Conservation (phyloP, 768 basidiomycete genomes). For the Suillus paluster region DNA sequence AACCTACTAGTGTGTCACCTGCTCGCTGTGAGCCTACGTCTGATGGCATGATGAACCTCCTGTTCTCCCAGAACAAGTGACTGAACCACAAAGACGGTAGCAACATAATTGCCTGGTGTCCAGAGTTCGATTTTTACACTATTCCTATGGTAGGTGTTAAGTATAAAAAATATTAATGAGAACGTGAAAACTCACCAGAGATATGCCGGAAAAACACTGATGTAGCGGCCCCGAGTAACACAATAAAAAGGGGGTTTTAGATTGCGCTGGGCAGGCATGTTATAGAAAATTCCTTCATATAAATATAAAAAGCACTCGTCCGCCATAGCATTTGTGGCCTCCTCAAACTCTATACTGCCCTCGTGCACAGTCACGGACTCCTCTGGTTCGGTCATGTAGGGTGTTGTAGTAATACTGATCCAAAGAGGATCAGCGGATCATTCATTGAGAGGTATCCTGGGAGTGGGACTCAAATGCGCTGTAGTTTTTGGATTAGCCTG, state of each 20-base stretch:
- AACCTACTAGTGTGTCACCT: too few relatives aligned
- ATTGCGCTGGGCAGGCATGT: not conserved
- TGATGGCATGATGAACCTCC: too few relatives aligned
- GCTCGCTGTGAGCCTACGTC: too few relatives aligned
- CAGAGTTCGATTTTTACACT: too few relatives aligned
- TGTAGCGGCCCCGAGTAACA: not conserved
- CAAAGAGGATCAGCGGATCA: not conserved
- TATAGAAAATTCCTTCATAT: not conserved
- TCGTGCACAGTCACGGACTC: not conserved
- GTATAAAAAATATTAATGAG: not conserved
- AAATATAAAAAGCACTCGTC: not conserved
- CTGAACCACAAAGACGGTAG: too few relatives aligned
- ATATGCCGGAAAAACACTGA: not conserved
- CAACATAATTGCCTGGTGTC: too few relatives aligned
- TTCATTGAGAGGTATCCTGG: not conserved
- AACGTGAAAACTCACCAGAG: not conserved
- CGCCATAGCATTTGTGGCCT: not conserved
- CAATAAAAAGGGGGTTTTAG: not conserved
- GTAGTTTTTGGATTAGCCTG: not conserved
- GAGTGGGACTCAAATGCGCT: not conserved
- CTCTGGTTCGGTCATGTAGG: not conserved
- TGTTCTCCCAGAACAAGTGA: too few relatives aligned
- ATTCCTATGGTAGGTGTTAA: too few relatives aligned
- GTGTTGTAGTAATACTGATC: not conserved
- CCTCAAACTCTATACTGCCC: conserved; percentile 1